Conservation (phyloP, 2,329 filamentous ascomycete genomes). For the Lecanosticta acicola region DNA sequence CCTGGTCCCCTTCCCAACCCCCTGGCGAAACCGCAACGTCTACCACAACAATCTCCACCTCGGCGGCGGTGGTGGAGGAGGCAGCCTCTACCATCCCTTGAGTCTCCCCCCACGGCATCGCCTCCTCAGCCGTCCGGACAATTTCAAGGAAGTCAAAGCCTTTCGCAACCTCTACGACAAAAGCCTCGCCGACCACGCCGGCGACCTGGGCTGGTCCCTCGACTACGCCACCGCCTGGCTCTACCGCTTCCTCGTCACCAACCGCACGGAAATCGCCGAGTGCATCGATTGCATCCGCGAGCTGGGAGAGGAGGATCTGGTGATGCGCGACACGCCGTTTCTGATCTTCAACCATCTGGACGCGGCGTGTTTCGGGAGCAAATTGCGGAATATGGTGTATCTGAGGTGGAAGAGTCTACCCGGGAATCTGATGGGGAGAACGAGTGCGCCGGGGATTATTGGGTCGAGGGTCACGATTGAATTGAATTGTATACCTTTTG, state of each 20-base stretch:
- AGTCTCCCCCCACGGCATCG: not conserved
- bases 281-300: constrained; percentile 25
- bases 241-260: constrained; percentile 30
- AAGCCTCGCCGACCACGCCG: constrained; percentile 15
- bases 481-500: constrained; percentile 26
- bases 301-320: constrained; percentile 12
- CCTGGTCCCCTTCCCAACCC: constrained; percentile 15
- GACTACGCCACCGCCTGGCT: constrained; percentile 40
- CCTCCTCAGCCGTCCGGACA: not conserved
- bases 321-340: constrained; percentile 28
- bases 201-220: constrained; percentile 37
- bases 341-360: constrained; percentile 36
- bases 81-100: too few species aligned
- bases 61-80: too few species aligned
- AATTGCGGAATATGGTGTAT: constrained; percentile 36
- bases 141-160: not conserved
- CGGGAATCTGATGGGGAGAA: constrained; percentile 31
- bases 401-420: constrained; percentile 29
- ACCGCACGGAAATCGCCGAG: constrained; percentile 22
- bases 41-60: constrained; percentile 10
- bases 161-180: constrained; percentile 18
- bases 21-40: constrained; percentile 12
- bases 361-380: constrained; percentile 33
- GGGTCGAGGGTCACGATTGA: constrained; percentile 34
- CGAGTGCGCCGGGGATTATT: constrained; percentile 31